Evolutionary conservation across 768 basidiomycete genomes (phyloP), one percentile per base, ranked within the genome.

Genomic region (Leucocoprinus birnbaumii): DNA sequence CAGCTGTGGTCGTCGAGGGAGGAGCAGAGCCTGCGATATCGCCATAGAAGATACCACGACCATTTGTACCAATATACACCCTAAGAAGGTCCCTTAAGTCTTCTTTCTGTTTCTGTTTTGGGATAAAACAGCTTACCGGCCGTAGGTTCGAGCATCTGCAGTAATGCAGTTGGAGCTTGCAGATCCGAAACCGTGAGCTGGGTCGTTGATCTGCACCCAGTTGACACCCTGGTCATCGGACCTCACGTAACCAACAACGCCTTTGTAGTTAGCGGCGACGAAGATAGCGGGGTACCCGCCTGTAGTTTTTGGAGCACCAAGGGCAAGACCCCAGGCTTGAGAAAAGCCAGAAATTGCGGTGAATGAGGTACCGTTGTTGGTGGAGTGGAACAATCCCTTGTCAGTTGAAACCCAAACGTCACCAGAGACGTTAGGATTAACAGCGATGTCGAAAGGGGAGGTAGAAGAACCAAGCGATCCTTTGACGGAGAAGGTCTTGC

Each of bases 341-440:
- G 71, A 70, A 40, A 82, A 66, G 1, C 76, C 78, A 14, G 76
- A 60, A 43, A 84, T 64, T 5, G 76, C 61, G n/a, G 71, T 69
- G 65, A 84, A 83, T 2, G 77, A 70, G 0, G 74, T 62, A 0
- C 84, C 83, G 14, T 62, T 71, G 65, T 84, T 68, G 11, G 78
- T 80, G 1, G 80, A 80, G 64, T 83, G 82, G 77, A 80, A 84
- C 24, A 86, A 66, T 19, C 74, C 78, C 38, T 67, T 73, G 64
- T 83, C 80, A 2, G 83, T 79, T 1, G 82, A 83, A 1, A 85
- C 82, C 83, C 84, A 86, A 27, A 86, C 70, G 62, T 86, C 84
- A 8, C 83, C 84, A 3, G 79, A 77, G 3, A 78, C 71, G 51
- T 65, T 69, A 14, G 79, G 79, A 64, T 85, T 72, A 24, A 82